Percentiles rank a stretch among this genome's conserved stretches.
These are phyloP conservation scores for Prillingera fragicola DNA, from an alignment of 1,284 basidiomycete genomes.

Conservation along the genomic window DNA sequence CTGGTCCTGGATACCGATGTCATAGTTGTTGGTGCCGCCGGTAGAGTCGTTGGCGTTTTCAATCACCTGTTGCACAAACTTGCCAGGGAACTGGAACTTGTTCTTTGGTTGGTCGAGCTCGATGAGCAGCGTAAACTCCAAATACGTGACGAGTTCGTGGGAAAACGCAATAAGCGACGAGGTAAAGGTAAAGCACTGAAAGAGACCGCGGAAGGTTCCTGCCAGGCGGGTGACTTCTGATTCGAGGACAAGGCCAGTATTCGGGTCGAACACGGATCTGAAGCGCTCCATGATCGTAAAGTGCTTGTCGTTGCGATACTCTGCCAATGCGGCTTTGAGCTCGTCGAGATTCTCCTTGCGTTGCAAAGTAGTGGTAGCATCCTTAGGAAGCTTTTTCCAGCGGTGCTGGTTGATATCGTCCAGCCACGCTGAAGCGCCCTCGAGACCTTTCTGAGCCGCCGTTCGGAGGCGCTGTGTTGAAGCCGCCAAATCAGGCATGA, in stretches of 20 bases:
- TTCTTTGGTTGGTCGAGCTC: slow-evolving; percentile 42
- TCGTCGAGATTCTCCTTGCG: slow-evolving; percentile 48
- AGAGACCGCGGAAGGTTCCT: slow-evolving; percentile 42
- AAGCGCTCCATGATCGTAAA: slow-evolving; percentile 54
- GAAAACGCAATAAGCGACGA: slow-evolving; percentile 45
- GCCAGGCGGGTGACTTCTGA: slow-evolving; percentile 7
- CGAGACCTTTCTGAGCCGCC: slow-evolving; percentile 46
- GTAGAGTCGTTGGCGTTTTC: slow-evolving; percentile 30
- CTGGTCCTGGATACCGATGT: neutral
- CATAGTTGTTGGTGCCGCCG: neutral
- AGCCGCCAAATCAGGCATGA: slow-evolving; percentile 53
- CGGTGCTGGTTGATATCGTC: slow-evolving; percentile 53
- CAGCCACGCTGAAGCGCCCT: slow-evolving; percentile 46
- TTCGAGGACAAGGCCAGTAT: slow-evolving; percentile 31
- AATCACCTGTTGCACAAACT: slow-evolving; percentile 45
- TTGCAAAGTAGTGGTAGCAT: slow-evolving; percentile 22
- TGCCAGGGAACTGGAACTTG: slow-evolving; percentile 49
- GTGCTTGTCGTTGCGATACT: slow-evolving; percentile 50
- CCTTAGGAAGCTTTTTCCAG: slow-evolving; percentile 44
- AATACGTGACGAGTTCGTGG: slow-evolving; percentile 35
- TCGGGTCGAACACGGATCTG: slow-evolving; percentile 40
- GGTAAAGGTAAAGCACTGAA: slow-evolving; percentile 49
- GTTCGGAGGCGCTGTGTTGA: slow-evolving; percentile 51
- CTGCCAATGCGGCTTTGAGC: slow-evolving; percentile 46
- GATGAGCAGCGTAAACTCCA: slow-evolving; percentile 38